A percentile compares a stretch with the other conserved stretches of the same genome.
These are phyloP conservation scores for Asterophora parasitica DNA, from an alignment of 768 basidiomycete genomes.

Conservation along the genomic window DNA sequence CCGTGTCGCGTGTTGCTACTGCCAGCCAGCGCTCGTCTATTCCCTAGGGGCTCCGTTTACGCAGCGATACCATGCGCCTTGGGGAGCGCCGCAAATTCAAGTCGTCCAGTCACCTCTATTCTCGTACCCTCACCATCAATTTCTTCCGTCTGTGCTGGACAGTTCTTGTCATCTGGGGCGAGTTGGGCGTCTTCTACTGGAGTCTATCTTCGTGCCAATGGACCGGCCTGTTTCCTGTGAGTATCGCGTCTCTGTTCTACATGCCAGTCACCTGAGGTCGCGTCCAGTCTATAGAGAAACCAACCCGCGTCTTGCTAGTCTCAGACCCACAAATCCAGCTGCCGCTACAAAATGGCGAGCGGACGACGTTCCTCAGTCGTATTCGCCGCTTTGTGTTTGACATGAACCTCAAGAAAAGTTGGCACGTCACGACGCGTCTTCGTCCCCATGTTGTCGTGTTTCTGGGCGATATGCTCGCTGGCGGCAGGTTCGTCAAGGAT, in stretches of 20 bases:
- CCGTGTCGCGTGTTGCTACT: too few relatives aligned
- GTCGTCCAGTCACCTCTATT: constrained; percentile 15
- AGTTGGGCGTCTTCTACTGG: constrained; percentile 56
- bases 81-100: constrained; percentile 16
- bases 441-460: constrained; percentile 67
- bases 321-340: constrained; percentile 64
- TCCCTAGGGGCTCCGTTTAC: not conserved
- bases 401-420: constrained; percentile 62
- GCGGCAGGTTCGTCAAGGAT: constrained; percentile 49
- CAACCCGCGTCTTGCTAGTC: constrained; percentile 60
- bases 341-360: constrained; percentile 30
- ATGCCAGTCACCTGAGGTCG: not conserved
- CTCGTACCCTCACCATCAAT: constrained; percentile 16
- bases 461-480: constrained; percentile 72
- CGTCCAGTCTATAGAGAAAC: constrained; percentile 14
- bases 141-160: constrained; percentile 17
- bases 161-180: constrained; percentile 52
- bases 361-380: constrained; percentile 36
- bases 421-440: constrained; percentile 56
- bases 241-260: constrained; percentile 10
- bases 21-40: not conserved
- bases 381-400: constrained; percentile 45
- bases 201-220: constrained; percentile 55
- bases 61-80: constrained; percentile 15
- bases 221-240: constrained; percentile 39